Percentiles rank a stretch among this genome's conserved stretches.
Conservation (phyloP, 805 yeast genomes). For the Scheffersomyces spartinae region DNA sequence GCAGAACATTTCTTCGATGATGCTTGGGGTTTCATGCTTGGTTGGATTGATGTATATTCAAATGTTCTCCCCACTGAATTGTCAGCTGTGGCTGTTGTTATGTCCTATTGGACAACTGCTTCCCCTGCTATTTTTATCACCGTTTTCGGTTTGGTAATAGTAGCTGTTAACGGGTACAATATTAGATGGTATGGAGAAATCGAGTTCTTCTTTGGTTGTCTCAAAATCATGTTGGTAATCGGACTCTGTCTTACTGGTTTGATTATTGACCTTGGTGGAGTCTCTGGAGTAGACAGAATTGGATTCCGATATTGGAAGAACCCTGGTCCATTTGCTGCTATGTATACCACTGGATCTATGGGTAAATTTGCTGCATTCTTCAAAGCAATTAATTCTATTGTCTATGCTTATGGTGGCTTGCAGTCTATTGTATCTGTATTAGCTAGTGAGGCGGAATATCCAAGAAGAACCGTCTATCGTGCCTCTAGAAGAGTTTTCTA, state of each 20-base stretch:
- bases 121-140: conserved; percentile 36
- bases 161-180: conserved; percentile 22
- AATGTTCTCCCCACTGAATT: conserved; percentile 28
- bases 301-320: conserved; percentile 31
- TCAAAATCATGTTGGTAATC: conserved; percentile 13
- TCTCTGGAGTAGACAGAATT: conserved; percentile 8
- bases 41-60: conserved; percentile 30
- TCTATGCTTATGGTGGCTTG: conserved; percentile 23
- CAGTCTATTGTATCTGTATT: conserved; percentile 12
- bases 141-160: conserved; percentile 24
- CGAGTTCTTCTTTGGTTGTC: conserved; percentile 14
- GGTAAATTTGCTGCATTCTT: conserved; percentile 18
- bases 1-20: conserved; percentile 30
- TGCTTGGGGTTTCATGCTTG: conserved; percentile 35
- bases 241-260: conserved; percentile 11
- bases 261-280: conserved; percentile 16
- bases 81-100: conserved; percentile 35
- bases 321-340: conserved; percentile 25
- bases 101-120: conserved; percentile 33
- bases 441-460: conserved; percentile 22
- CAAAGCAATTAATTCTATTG: conserved; percentile 26
- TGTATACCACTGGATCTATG: conserved; percentile 9
- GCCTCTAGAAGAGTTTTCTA: conserved; percentile 19
- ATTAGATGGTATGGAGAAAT: conserved; percentile 26
- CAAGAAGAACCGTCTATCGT: conserved; percentile 17